These are phyloP conservation scores for Aureobasidium subglaciale DNA, from an alignment of 2,329 filamentous ascomycete species.

Conservation along the genomic window DNA sequence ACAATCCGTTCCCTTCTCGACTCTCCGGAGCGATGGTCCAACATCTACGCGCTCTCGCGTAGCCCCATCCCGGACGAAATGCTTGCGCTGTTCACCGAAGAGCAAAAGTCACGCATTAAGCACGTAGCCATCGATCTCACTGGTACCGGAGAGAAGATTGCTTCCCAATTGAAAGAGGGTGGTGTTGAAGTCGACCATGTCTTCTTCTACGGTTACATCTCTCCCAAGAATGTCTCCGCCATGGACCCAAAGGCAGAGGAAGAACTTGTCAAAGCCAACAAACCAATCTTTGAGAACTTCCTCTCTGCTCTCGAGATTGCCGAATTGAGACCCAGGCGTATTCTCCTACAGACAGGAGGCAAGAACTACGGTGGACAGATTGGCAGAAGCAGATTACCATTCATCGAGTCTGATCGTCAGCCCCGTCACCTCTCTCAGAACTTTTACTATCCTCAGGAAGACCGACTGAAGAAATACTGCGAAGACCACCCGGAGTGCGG, in stretches of 20 bases:
- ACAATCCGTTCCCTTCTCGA: constrained; percentile 45
- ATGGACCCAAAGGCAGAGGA: no score
- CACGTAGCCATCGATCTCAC: constrained; percentile 32
- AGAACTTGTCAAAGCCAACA: constrained; percentile 40
- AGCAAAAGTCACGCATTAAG: constrained; percentile 23
- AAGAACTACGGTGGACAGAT: constrained; percentile 47
- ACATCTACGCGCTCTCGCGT: constrained; percentile 45
- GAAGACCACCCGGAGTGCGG: constrained; percentile 26
- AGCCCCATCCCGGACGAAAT: constrained; percentile 36
- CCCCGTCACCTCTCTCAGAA: constrained; percentile 41
- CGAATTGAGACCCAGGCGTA: constrained; percentile 38
- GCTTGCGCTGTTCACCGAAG: constrained; percentile 31
- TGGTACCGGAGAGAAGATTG: constrained; percentile 26
- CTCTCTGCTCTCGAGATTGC: constrained; percentile 37
- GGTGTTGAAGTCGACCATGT: constrained; percentile 35
- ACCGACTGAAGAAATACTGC: constrained; percentile 40
- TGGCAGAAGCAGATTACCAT: constrained; percentile 37
- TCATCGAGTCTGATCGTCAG: constrained; percentile 39
- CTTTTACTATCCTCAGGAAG: constrained; percentile 51
- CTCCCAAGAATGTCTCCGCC: constrained; percentile 45
- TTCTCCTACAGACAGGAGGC: constrained; percentile 46
- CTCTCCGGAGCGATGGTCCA: constrained; percentile 43
- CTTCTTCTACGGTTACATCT: constrained; percentile 50
- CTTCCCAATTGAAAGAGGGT: constrained; percentile 24
- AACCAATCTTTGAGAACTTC: constrained; percentile 44